Evolutionary conservation across 169 alveolate genomes (phyloP).

Genomic region (Theileria annulata): DNA sequence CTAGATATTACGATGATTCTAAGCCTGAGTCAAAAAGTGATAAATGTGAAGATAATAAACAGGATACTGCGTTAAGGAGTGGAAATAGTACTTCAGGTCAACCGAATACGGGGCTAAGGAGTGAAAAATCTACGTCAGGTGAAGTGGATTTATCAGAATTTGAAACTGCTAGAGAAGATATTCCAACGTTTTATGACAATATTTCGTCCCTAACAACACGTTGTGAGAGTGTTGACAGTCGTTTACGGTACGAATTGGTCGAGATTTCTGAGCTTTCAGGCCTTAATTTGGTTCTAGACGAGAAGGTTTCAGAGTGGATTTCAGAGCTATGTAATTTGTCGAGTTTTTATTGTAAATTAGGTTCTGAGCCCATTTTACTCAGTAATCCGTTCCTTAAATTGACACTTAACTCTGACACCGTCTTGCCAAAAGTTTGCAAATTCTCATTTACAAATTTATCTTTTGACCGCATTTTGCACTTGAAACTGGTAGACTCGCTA

Average conservation of each 20-base stretch:
- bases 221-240: neutral
- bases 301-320: constrained; percentile 35
- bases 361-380: constrained; percentile 17
- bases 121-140: too few relatives aligned
- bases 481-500: neutral
- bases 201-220: neutral
- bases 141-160: neutral
- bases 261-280: constrained; percentile 20
- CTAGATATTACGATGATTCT: neutral
- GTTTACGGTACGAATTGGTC: constrained; percentile 8
- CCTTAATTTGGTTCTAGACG: constrained; percentile 1
- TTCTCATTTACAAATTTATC: neutral
- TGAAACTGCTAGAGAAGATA: neutral
- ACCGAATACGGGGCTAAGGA: too few relatives aligned
- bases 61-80: too few relatives aligned
- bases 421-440: neutral
- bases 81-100: too few relatives aligned
- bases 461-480: neutral
- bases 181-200: neutral
- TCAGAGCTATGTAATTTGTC: constrained; percentile 42
- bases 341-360: constrained; percentile 18
- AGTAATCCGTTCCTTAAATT: neutral
- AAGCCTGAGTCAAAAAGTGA: neutral
- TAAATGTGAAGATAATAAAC: too few relatives aligned
- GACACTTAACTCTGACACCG: neutral